Conservation (phyloP, 441 rosid genomes). For the Corymbia citriodora region DNA sequence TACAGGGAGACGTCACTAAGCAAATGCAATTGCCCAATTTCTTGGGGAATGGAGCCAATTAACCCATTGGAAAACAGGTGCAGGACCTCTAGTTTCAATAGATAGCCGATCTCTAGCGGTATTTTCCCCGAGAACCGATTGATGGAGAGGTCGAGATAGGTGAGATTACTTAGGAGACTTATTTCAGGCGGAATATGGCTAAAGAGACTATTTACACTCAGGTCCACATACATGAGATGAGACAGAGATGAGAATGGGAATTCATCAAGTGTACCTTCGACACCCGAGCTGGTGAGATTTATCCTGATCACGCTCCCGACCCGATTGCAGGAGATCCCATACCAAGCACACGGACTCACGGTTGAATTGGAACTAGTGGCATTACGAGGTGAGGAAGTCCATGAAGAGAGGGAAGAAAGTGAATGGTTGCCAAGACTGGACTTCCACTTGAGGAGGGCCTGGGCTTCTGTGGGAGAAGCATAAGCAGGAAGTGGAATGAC, state of each 20-base stretch:
- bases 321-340: constrained; percentile 25
- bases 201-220: constrained; percentile 12
- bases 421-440: constrained; percentile 11
- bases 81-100: constrained; percentile 14
- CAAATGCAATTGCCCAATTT: constrained; percentile 14
- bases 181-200: constrained; percentile 26
- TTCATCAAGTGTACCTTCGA: constrained; percentile 21
- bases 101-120: constrained; percentile 24
- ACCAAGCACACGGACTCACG: constrained; percentile 20
- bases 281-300: constrained; percentile 18
- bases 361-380: not conserved
- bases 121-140: constrained; percentile 16
- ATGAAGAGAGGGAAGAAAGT: not conserved
- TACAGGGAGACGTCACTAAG: constrained; percentile 16
- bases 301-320: constrained; percentile 1
- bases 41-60: constrained; percentile 30
- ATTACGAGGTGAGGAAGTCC: constrained; percentile 10
- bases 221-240: constrained; percentile 15
- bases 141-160: constrained; percentile 14
- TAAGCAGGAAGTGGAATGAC: not conserved
- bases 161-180: constrained; percentile 17
- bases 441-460: constrained; percentile 31
- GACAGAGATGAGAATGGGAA: constrained; percentile 26
- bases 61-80: constrained; percentile 16
- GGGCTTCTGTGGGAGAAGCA: constrained; percentile 4